phyloP scores from a whole-genome alignment of 1,139 yeast species.

The Kazachstania sp. region DNA sequence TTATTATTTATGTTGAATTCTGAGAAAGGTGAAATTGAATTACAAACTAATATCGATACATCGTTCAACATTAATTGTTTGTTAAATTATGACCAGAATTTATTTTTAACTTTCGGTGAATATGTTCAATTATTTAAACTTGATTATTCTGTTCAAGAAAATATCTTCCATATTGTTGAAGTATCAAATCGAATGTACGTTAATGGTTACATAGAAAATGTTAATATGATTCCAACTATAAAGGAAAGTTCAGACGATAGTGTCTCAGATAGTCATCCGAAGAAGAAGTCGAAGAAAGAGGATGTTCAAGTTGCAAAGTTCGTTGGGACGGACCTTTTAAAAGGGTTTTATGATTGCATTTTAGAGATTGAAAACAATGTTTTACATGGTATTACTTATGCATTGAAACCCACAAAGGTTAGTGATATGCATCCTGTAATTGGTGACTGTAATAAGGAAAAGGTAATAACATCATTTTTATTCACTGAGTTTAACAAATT shows the following conservation, averaged over 20 bases:
- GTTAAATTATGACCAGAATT: conserved; percentile 13
- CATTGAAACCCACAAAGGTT: background rate
- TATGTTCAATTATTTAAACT: conserved; percentile 16
- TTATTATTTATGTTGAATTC: conserved; percentile 25
- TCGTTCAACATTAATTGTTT: conserved; percentile 13
- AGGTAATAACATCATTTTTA: conserved; percentile 3
- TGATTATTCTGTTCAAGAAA: conserved; percentile 23
- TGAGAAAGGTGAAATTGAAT: conserved; percentile 16
- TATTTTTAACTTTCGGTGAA: conserved; percentile 21
- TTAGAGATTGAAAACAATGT: background rate
- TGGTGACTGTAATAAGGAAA: background rate
- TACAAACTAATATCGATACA: conserved; percentile 14
- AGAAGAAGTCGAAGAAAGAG: background rate
- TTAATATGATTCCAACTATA: background rate
- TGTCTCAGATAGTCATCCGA: background rate
- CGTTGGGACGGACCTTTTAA: conserved; percentile 9
- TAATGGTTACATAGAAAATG: conserved; percentile 12
- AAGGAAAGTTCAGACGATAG: background rate
- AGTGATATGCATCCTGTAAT: conserved; percentile 4
- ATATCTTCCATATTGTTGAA: conserved; percentile 15
- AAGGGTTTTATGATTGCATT: conserved; percentile 14
- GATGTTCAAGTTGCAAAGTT: background rate
- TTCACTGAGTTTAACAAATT: background rate
- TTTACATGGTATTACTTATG: background rate
- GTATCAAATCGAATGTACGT: conserved; percentile 11